These are phyloP conservation scores for Calonectria hawksworthii DNA, from an alignment of 2,329 filamentous ascomycete species.

Conservation along the genomic window DNA sequence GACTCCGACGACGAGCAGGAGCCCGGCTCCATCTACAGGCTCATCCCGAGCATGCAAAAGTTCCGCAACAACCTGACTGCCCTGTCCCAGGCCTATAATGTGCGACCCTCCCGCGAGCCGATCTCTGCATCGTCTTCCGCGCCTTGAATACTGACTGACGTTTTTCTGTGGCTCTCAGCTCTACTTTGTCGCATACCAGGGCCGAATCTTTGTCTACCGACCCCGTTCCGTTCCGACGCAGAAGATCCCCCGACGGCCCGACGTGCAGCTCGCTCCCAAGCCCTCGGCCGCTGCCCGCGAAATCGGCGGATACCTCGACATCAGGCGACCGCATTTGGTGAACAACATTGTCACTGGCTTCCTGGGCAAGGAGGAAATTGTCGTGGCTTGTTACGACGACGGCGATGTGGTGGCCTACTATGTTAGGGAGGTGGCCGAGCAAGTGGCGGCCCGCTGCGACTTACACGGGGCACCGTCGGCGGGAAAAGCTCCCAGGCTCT, in stretches of 20 bases:
- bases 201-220: conserved; percentile 70
- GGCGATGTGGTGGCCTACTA: conserved; percentile 82
- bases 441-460: conserved; percentile 52
- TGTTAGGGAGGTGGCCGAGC: conserved; percentile 65
- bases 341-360: conserved; percentile 80
- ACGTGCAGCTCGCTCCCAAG: conserved; percentile 64
- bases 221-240: conserved; percentile 63
- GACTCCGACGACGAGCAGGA: conserved; percentile 42
- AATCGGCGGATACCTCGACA: conserved; percentile 68
- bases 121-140: neutral
- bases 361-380: conserved; percentile 77
- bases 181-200: conserved; percentile 72
- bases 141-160: conserved; percentile 27
- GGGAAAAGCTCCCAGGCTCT: conserved; percentile 54
- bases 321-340: conserved; percentile 68
- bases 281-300: conserved; percentile 55
- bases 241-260: conserved; percentile 61
- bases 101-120: conserved; percentile 42
- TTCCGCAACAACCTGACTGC: conserved; percentile 70
- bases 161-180: conserved; percentile 54
- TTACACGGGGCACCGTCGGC: conserved; percentile 12
- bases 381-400: conserved; percentile 79
- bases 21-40: conserved; percentile 42
- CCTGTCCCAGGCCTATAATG: conserved; percentile 70
- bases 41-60: conserved; percentile 52